Conservation (phyloP, 2,329 filamentous ascomycete genomes). For the Aureobasidium sp. region DNA sequence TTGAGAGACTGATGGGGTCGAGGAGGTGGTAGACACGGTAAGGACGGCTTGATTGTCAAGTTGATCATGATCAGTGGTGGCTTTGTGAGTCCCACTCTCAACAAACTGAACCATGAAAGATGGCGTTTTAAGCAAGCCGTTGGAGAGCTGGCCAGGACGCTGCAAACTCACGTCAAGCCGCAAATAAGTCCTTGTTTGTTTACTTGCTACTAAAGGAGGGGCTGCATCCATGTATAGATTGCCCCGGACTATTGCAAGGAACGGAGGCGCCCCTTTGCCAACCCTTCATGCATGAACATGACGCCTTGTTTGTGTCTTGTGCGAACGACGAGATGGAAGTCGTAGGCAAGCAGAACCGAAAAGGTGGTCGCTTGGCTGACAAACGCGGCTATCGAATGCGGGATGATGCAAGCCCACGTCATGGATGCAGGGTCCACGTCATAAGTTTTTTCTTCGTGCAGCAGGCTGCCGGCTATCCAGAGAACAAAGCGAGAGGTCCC, state of each 20-base stretch:
- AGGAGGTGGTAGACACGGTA: not conserved
- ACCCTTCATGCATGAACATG: conserved; percentile 9
- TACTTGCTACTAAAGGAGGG: not conserved
- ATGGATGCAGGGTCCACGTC: conserved; percentile 10
- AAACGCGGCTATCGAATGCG: conserved; percentile 14
- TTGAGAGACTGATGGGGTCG: not conserved
- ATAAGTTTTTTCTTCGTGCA: not conserved
- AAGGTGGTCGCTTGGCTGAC: conserved; percentile 4
- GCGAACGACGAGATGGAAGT: not conserved
- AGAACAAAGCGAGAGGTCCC: conserved; percentile 8
- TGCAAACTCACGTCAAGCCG: not conserved
- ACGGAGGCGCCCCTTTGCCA: not conserved
- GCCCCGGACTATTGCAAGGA: not conserved
- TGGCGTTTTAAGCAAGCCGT: not conserved
- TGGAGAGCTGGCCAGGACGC: conserved; percentile 1
- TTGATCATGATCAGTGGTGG: not conserved
- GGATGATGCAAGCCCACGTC: conserved; percentile 12
- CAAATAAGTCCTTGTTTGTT: not conserved
- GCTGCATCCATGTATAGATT: not conserved
- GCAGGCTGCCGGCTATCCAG: conserved; percentile 2
- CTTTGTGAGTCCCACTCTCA: conserved; percentile 11
- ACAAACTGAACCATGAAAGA: not conserved
- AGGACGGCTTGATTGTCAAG: not conserved
- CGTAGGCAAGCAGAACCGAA: conserved; percentile 1
- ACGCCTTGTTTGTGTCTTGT: not conserved